These are phyloP conservation scores for Nicotiana noctiflora DNA, from an alignment of 257 asterid species.

Conservation along the genomic window DNA sequence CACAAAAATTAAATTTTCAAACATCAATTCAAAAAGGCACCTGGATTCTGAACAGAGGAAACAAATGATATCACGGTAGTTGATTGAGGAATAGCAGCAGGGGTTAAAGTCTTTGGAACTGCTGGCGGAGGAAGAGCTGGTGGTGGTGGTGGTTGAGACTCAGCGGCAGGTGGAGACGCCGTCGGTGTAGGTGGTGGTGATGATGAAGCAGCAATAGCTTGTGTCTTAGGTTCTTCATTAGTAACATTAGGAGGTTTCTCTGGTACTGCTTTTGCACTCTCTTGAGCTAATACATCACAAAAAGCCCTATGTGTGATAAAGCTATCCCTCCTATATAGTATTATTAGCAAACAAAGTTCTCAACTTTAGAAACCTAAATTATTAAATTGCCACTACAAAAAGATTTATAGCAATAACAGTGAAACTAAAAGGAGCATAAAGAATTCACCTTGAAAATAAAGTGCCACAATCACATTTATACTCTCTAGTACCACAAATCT, in stretches of 20 bases:
- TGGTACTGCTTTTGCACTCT: conserved; percentile 46
- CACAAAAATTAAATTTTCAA: conserved; percentile 26
- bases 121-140: conserved; percentile 12
- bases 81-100: conserved; percentile 13
- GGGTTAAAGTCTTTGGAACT: conserved; percentile 20
- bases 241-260: conserved; percentile 24
- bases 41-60: conserved; percentile 42
- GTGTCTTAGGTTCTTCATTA: conserved; percentile 31
- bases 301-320: conserved; percentile 89
- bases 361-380: neutral
- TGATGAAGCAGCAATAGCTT: conserved; percentile 24
- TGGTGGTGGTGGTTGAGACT: conserved; percentile 4
- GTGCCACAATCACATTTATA: conserved; percentile 87
- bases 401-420: neutral
- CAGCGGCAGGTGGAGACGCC: conserved; percentile 14
- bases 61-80: conserved; percentile 24
- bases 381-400: neutral
- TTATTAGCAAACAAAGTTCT: conserved; percentile 15
- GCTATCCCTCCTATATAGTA: conserved; percentile 72
- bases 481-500: conserved; percentile 81
- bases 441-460: conserved; percentile 53
- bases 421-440: neutral
- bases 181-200: conserved; percentile 19
- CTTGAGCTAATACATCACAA: conserved; percentile 79
- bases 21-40: conserved; percentile 29